Evolutionary conservation across 2,329 filamentous ascomycete species (phyloP), one percentile per base, ranked within the genome.

Genomic region (Dactylonectria estremocensis): DNA sequence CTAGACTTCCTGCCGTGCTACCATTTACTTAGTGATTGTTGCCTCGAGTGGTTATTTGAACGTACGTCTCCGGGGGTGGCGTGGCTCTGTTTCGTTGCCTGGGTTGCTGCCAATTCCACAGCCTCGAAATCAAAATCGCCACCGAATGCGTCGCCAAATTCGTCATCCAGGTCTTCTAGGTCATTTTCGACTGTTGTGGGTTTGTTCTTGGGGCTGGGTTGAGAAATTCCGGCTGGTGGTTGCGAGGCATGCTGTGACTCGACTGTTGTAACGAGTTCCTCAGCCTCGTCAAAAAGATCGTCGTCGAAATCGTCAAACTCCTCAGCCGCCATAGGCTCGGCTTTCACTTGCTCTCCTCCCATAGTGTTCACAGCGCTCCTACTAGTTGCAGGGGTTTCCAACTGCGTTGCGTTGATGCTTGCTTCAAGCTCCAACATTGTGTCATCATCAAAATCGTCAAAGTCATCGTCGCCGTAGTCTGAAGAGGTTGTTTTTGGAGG

Each of bases 61-160:
- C 82, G 74, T 83, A 84, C 82, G 78, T 77, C 74, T 77, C 73
- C 74, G 66, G 74, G 72, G 45, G 73, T 68, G 37, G 63, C 60
- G 53, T 70, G 66, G 48, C 68, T 67, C 66, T 77, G 78, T 65
- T 82, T 75, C 43, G 82, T 77, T 72, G 91, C 90, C 82, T 96
- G 91, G 55, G 92, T 94, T 53, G 92, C 92, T 76, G 89, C 89
- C 72, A 91, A 82, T 81, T 95, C 92, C 71, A 90, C 91, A 68
- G 92, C 90, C 74, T 95, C 93, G 76, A 94, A 92, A 80, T 97
- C 94, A 80, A 90, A 86, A 73, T 89, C 94, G 81, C 94, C 93
- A 65, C 89, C 92, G 72, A 88, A 90, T 56, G 78, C 79, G 37
- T 81, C 80, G 22, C 79, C 78, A 73, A 83, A 78, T 28, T 83